A percentile compares a stretch with the other conserved stretches of the same genome.
Evolutionary conservation across 345 rosid species (phyloP).

Genomic region (Populus pruinosa): DNA sequence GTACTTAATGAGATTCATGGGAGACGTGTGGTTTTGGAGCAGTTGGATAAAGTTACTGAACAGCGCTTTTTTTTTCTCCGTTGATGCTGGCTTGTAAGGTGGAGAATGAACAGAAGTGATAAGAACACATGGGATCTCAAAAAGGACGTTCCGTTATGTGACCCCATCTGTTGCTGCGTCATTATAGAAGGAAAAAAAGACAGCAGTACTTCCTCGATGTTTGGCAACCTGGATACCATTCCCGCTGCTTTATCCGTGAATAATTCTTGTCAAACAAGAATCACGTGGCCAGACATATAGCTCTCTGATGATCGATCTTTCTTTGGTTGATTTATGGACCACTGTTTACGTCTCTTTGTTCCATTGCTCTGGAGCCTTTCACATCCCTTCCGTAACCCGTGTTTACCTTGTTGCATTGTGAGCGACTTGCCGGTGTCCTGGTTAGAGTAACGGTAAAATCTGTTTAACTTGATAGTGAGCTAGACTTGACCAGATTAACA

Average conservation of each 20-base stretch:
- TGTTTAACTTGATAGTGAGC: no score
- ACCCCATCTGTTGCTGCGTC: neutral
- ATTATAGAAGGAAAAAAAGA: neutral
- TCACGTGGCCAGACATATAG: neutral
- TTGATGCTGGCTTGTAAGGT: conserved; percentile 19
- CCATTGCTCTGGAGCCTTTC: no score
- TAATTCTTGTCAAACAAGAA: neutral
- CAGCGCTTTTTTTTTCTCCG: neutral
- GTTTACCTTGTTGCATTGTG: no score
- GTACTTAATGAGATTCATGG: conserved; percentile 4
- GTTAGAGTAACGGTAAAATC: no score
- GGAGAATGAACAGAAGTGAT: conserved; percentile 13
- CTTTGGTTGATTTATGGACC: neutral
- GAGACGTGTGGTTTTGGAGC: conserved; percentile 4
- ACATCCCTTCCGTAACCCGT: no score
- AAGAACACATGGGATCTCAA: neutral
- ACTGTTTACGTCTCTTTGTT: no score
- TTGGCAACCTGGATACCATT: neutral
- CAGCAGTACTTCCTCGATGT: neutral
- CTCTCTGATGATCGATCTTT: neutral
- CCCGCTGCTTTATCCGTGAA: neutral
- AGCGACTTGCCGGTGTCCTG: no score
- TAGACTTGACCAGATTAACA: no score
- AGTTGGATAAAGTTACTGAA: neutral
- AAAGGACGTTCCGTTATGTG: neutral